Conservation (phyloP, 768 basidiomycete genomes). For the Ramaria rubella region DNA sequence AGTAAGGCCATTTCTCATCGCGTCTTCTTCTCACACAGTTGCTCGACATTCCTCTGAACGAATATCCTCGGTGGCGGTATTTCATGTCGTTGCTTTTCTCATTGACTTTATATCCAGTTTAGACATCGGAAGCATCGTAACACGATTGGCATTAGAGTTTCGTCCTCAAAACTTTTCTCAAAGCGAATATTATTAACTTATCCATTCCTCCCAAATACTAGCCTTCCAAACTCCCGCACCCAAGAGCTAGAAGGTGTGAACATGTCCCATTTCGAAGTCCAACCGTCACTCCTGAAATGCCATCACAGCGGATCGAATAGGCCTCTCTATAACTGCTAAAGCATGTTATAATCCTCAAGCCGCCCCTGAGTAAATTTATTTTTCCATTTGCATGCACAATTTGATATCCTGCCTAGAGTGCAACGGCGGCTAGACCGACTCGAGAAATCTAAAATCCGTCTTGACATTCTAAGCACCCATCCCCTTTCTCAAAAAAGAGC, state of each 20-base stretch:
- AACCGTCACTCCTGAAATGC: neutral
- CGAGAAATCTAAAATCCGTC: constrained; percentile 35
- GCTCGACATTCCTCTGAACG: constrained; percentile 52
- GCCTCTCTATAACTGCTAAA: constrained; percentile 67
- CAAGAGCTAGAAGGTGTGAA: constrained; percentile 72
- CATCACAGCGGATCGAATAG: constrained; percentile 73
- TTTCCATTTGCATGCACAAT: neutral
- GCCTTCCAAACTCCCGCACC: constrained; percentile 77
- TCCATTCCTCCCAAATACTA: constrained; percentile 11
- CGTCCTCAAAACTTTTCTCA: constrained; percentile 14
- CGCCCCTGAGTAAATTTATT: constrained; percentile 53
- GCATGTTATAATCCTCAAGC: constrained; percentile 85
- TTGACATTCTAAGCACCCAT: constrained; percentile 76
- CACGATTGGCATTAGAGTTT: constrained; percentile 44
- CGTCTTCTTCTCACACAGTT: constrained; percentile 28
- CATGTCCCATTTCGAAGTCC: neutral
- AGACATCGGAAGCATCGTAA: constrained; percentile 41
- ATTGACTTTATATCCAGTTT: constrained; percentile 45
- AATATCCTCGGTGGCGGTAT: constrained; percentile 36
- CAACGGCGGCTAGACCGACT: constrained; percentile 58
- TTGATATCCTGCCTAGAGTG: constrained; percentile 42
- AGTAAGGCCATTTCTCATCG: constrained; percentile 15
- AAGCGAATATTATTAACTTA: constrained; percentile 2
- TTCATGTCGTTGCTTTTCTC: constrained; percentile 35
- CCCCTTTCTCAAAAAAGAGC: constrained; percentile 69